Evolutionary conservation across 208 protist species (phyloP), one percentile per base, ranked within the genome.

Genomic region (Trichomonas vaginalis): DNA sequence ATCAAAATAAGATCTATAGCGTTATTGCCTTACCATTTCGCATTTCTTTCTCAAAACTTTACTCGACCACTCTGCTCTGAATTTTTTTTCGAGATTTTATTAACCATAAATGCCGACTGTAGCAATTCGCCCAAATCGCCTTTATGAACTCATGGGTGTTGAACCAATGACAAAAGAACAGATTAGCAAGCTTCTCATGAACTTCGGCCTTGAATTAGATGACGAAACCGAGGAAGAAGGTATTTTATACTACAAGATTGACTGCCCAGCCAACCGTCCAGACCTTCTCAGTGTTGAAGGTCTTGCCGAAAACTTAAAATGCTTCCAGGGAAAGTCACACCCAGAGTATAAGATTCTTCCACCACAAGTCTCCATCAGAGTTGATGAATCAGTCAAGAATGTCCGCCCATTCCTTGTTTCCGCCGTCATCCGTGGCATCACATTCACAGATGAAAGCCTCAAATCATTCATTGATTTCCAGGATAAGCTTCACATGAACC

Each of bases 121-220:
- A 35, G 46, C 82, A 35, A 40, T 88, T 32, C 32, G 21, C 32
- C 82, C 82, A 47, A 10, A 45, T 8, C 0, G 2, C 32, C 40
- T 88, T n/a, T 88, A 47, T 32, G 17, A 88, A 12, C 40, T 88
- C 35, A 88, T 88, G 82, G 82, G 49, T 35, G 88, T 79, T 27
- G 47, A 70, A 70, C 14, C 14, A 2, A 95, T 70, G 49, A 45
- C 98, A 15, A 97, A 99, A 83, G 97, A 98, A 9, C 97, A 99
- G 96, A 99, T 99, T 96, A 97, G 98, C 40, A 97, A 99, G 45
- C 96, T 99, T 0, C 99, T 98, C 97, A 99, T 99, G 96, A 96
- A 99, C 95, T 99, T 99, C 96, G 99, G 99, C 47, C 98, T 99
- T 86, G 99, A 99, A 97, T 98, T 99, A 12, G 99, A 99, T 97